Base-by-base conservation (phyloP, 2,329 filamentous ascomycete genomes). In the Epichloe hybrida region DNA sequence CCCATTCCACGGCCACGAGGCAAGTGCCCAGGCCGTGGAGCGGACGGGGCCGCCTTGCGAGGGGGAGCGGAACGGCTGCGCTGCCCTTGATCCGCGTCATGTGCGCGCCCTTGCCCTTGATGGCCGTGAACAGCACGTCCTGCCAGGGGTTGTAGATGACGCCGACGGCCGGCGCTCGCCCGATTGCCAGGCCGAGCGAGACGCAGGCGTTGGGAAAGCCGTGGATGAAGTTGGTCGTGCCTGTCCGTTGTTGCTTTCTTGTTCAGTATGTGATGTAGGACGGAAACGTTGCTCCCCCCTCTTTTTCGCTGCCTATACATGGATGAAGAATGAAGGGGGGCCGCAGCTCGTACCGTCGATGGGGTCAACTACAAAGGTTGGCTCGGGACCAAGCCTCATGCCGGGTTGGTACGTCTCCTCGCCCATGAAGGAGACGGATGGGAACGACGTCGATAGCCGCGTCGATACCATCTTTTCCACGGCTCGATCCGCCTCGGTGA, bases 71-170 rank as follows among this genome's bases (percentile, higher is more conserved):
- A 17, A 1, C 1, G 17, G 17, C 17, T 17, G 64, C 66, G 40
- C 62, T 66, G 42, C 62, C 69, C 6, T 67, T 69, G 46, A 69
- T 67, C 27, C 72, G 68, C 38, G 74, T 74, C 63, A 76, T 62
- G 65, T 72, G 88, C 8, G 83, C 77, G 40, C 86, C 86, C n/a
- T 72, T 64, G 39, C 84, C 85, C 50, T 75, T 73, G 60, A 88
- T 77, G 35, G 75, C 86, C 4, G 78, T 81, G 70, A 82, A 91
- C 41, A 90, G 70, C 8, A 76, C 73, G 59, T 81, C 76, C 46
- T 79, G 80, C 67, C 84, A 88, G 0, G 86, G 86, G 68, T 90
- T 90, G 70, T 88, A 90, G 54, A 91, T 81, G 52, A 91, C 81
- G 54, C 86, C 86, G 43, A 90, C 74, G 49, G 73, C 71, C 21